Evolutionary conservation across 1,284 basidiomycete species (phyloP), one percentile per base, ranked within the genome.

Genomic region (Heimioporus retisporus): DNA sequence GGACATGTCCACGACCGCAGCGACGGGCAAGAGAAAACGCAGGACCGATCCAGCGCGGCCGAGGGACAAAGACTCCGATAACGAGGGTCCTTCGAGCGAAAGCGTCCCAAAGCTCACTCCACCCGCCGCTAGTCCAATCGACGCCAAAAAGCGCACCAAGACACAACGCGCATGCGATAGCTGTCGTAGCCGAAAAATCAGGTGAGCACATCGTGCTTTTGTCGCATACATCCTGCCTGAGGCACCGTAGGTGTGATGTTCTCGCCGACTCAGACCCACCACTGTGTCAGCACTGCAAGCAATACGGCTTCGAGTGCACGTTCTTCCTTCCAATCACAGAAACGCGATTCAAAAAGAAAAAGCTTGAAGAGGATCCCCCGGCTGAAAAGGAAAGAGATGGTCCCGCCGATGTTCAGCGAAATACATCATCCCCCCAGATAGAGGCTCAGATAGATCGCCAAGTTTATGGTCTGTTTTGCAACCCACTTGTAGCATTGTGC

Each of bases 271-370:
- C 86, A 35, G 93, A 95, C 11, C 92, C 94, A 0, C 90, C 92
- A 18, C 74, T 90, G 61, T 96, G 95, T 75, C 91, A 93, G 72
- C 94, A 96, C 77, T 96, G 94, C 84, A 93, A 94, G 73, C 93
- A 96, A 78, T 96, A 96, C 75, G 88, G 90, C 53, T 94, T 96
- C 72, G 95, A 96, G 71, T 98, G 96, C 79, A 97, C 96, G 18
- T 98, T 97, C 82, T 98, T 98, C 85, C 88, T 99, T 25, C 97
- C 97, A 60, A 99, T 99, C 75, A 96, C 97, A 23, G 97, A 99
- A 80, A 99, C 97, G 0, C 90, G 97, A 18, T 99, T 98, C 87
- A 98, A 98, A 85, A 97, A 97, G 84, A 95, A 96, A 82, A 92
- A 93, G 73, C 69, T 88, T 55, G 91, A 92, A 70, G 92, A 92